Conservation (phyloP, 2,329 filamentous ascomycete genomes). For the Ceratocystis lukuohia region DNA sequence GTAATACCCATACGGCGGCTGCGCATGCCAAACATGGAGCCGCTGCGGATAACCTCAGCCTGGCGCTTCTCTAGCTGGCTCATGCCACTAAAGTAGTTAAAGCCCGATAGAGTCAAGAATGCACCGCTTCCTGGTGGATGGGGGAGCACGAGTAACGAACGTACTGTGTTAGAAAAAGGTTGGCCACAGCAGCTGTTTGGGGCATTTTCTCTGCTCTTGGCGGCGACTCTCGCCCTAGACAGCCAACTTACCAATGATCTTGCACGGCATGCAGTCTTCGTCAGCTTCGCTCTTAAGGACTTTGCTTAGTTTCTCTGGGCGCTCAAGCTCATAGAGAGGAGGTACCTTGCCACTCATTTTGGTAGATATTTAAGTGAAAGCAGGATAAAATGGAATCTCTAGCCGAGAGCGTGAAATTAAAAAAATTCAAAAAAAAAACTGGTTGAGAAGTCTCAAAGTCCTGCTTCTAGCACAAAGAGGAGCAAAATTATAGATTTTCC, state of each 20-base stretch:
- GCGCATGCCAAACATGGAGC: slow-evolving; percentile 58
- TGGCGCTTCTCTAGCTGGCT: slow-evolving; percentile 55
- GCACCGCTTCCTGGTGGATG: slow-evolving; percentile 50
- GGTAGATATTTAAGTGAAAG: background rate
- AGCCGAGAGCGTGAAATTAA: background rate
- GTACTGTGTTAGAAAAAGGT: slow-evolving; percentile 4
- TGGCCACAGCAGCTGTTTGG: background rate
- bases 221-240: background rate
- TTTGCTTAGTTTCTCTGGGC: slow-evolving; percentile 48
- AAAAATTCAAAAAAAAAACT: background rate
- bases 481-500: background rate
- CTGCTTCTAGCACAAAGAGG: background rate
- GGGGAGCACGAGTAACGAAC: background rate
- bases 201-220: background rate
- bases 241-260: slow-evolving; percentile 48
- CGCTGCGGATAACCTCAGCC: slow-evolving; percentile 52
- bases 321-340: slow-evolving; percentile 41
- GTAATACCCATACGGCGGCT: slow-evolving; percentile 55
- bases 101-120: slow-evolving; percentile 61
- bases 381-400: background rate
- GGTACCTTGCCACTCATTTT: slow-evolving; percentile 26
- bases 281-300: slow-evolving; percentile 42
- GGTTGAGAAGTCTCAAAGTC: background rate
- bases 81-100: slow-evolving; percentile 65
- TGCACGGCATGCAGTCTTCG: slow-evolving; percentile 59